phyloP scores from a whole-genome alignment of 2,329 filamentous ascomycete species.

The Botrytis medusae region DNA sequence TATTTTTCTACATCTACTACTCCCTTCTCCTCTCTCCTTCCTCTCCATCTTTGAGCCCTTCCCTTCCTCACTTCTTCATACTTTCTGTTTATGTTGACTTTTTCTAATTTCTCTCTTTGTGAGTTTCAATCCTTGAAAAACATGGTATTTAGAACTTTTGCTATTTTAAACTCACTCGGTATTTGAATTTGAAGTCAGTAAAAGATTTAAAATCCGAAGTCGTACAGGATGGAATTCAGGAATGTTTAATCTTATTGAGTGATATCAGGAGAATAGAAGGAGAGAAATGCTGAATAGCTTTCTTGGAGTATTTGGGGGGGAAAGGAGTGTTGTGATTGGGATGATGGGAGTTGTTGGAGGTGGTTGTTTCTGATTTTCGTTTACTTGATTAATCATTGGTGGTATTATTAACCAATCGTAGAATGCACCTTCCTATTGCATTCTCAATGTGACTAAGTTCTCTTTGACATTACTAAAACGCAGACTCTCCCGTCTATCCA shows the following conservation, averaged over 20 bases:
- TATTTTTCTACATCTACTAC: neutral
- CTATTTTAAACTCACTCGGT: neutral
- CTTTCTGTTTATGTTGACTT: neutral
- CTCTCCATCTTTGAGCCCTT: fast-evolving
- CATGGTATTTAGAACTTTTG: neutral
- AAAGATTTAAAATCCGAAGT: too few relatives aligned
- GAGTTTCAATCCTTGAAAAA: neutral
- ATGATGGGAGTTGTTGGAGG: too few relatives aligned
- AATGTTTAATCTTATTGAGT: too few relatives aligned
- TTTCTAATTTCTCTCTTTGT: neutral
- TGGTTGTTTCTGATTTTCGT: too few relatives aligned
- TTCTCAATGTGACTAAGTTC: too few relatives aligned
- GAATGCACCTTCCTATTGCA: neutral
- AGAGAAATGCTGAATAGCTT: too few relatives aligned
- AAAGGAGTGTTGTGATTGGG: too few relatives aligned
- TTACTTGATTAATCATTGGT: neutral
- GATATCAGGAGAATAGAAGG: too few relatives aligned
- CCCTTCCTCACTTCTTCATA: neutral
- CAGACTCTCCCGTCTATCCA: fast-evolving
- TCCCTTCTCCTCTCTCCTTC: neutral
- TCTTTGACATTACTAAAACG: neutral
- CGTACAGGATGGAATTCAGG: too few relatives aligned
- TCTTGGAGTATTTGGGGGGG: too few relatives aligned
- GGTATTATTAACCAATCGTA: fast-evolving
- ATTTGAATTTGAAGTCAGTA: too few relatives aligned